phyloP scores from a whole-genome alignment of 2,329 filamentous ascomycete species.

The Phyllosticta citrichinensis region DNA sequence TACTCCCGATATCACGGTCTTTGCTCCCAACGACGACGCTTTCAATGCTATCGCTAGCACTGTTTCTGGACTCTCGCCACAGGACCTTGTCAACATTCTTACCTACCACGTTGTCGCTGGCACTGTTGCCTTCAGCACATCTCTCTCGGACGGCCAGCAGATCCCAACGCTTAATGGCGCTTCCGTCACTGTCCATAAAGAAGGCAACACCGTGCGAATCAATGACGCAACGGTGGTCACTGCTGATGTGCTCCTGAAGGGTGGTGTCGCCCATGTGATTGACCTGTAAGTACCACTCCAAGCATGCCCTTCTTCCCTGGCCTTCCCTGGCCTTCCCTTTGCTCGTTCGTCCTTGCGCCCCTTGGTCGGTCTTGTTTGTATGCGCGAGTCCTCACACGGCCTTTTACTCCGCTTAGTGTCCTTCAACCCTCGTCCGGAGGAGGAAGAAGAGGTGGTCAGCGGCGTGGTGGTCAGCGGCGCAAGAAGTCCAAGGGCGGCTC shows the following conservation, averaged over 20 bases:
- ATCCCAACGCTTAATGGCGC: slow-evolving; percentile 26
- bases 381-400: not conserved
- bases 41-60: slow-evolving; percentile 48
- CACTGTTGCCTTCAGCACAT: slow-evolving; percentile 43
- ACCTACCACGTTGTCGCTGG: slow-evolving; percentile 55
- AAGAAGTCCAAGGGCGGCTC: not conserved
- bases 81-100: slow-evolving; percentile 44
- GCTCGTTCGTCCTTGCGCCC: not conserved
- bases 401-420: not conserved
- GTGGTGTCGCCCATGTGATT: slow-evolving; percentile 41
- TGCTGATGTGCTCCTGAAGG: slow-evolving; percentile 33
- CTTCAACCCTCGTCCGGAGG: not conserved
- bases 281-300: slow-evolving; percentile 38
- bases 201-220: slow-evolving; percentile 27
- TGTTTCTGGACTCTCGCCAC: slow-evolving; percentile 36
- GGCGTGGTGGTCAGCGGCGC: too few species aligned
- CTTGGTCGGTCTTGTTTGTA: not conserved
- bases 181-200: slow-evolving; percentile 29
- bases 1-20: slow-evolving; percentile 48
- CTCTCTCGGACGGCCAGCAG: slow-evolving; percentile 32
- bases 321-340: not conserved
- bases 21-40: slow-evolving; percentile 52
- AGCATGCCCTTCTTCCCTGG: not conserved
- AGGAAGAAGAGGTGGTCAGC: not conserved
- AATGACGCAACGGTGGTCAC: slow-evolving; percentile 34